Evolutionary conservation across 306 rosid genomes (phyloP), one percentile per base, ranked within the genome.

Genomic region (Castanea sativa): DNA sequence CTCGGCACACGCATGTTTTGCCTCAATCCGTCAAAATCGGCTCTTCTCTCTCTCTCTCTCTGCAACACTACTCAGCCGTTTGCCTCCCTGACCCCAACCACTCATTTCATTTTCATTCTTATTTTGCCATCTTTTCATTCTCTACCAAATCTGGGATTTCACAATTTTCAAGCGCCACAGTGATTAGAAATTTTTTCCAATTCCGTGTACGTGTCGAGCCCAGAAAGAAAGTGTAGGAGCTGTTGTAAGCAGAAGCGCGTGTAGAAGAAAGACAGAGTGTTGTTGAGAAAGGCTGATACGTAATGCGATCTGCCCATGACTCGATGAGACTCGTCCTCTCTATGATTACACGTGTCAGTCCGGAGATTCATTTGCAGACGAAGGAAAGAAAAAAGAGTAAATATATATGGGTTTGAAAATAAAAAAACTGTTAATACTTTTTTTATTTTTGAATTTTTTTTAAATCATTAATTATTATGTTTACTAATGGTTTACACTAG

Each of bases 11-110:
- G 74, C 45, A 76, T 4, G 33, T 55, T 29, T 53, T 16, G 65
- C 38, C 59, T 75, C 2, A 75, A 52, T 30, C 86, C 83, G 80
- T 29, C 53, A 67, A 21, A 9, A 25, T 74, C 77, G 71, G 53
- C 73, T 57, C 76, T 33, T 51, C 73, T 16, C 25, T 30, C 19
- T 60, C 79, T 35, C 41, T 35, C 2, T 35, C 9, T 35, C 45
- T 41, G 45, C 45, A 41, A 41, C 77, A 78, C 74, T 52, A 69
- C 83, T 49, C 73, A 9, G 82, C 73, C 79, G 79, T 69, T 70
- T 12, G 25, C 25, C 27, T 27, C 15, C 15, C 29, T 4, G 19
- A 16, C 15, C 59, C 8, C 51, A 52, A 65, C 21, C 5, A 5
- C 35, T 73, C 3, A 41, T 41, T 41, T 41, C 11, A 41, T 41